Evolutionary conservation across 257 asterid species (phyloP), one percentile per base, ranked within the genome.

Genomic region (Rauvolfia tetraphylla): DNA sequence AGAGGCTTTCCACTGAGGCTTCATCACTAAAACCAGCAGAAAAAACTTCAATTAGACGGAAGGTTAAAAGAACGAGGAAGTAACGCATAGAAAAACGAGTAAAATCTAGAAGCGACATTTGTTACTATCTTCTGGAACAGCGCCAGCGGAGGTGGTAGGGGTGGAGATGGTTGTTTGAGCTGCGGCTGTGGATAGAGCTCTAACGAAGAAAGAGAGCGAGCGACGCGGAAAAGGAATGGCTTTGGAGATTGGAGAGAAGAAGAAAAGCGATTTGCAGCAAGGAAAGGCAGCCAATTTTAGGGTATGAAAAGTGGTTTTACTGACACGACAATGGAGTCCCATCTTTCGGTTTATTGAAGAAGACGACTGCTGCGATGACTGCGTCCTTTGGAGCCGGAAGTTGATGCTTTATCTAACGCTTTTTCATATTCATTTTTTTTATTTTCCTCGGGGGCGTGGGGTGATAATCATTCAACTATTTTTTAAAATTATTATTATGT

Each of bases 1-100:
- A 14, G 97, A 87, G 1, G 98, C 99, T 86, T 85, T 95, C 98
- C 98, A 95, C 70, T 91, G 97, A 68, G 87, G 89, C 91, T 89
- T 89, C 82, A 59, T 82, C 80, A 14, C 94, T 92, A 79, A 74
- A 76, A 84, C 27, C 73, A 61, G 76, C 84, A 49, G 41, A 49
- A 3, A 68, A 76, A 76, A 78, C 34, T 29, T 41, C 34, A 22
- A 48, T 22, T 58, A 27, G 36, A 66, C 25, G 3, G 18, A 57
- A 72, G 25, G 66, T 0, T 20, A 54, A 58, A 59, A n/a, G 6
- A 31, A 14, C 5, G 68, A 51, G 0, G 12, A 23, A 41, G 29
- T 1, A 61, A 73, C 23, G 29, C 31, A 31, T 44, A 61, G 7
- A 34, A 63, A n/a, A 33, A 42, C 61, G 56, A 71, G 38, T 51